phyloP scores from a whole-genome alignment of 352 stramenopile species.

The Globisporangium ultimum region DNA sequence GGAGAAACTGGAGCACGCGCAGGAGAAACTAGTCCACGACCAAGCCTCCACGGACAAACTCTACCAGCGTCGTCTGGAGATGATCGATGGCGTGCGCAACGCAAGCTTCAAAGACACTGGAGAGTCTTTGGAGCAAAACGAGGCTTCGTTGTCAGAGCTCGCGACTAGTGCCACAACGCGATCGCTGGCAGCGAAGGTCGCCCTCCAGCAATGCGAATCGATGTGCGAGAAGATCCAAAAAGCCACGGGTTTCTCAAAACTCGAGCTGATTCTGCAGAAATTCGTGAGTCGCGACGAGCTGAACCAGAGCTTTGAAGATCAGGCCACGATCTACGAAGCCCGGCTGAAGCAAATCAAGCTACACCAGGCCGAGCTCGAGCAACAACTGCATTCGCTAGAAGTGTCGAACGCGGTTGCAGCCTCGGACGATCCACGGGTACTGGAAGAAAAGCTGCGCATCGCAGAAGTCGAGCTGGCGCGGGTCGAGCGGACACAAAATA shows the following conservation, averaged over 20 bases:
- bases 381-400: constrained; percentile 64
- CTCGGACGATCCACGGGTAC: constrained; percentile 57
- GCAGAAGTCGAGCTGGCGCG: constrained; percentile 68
- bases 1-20: constrained; percentile 55
- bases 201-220: constrained; percentile 73
- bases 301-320: constrained; percentile 77
- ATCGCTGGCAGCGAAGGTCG: constrained; percentile 66
- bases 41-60: constrained; percentile 64
- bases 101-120: constrained; percentile 15
- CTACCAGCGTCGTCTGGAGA: constrained; percentile 62
- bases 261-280: constrained; percentile 78
- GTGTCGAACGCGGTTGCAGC: constrained; percentile 44
- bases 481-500: constrained; percentile 61
- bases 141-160: constrained; percentile 21
- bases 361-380: constrained; percentile 63
- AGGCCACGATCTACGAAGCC: constrained; percentile 77
- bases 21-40: constrained; percentile 65
- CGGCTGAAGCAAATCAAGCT: constrained; percentile 80
- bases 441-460: constrained; percentile 70
- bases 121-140: constrained; percentile 21
- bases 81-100: constrained; percentile 65
- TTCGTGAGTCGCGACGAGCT: constrained; percentile 76
- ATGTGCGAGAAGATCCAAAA: constrained; percentile 86
- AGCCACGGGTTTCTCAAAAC: constrained; percentile 71
- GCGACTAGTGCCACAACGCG: constrained; percentile 36